A percentile compares a stretch with the other conserved stretches of the same genome.
These are phyloP conservation scores for Nicotiana paniculata DNA, from an alignment of 257 asterid genomes.

Conservation along the genomic window DNA sequence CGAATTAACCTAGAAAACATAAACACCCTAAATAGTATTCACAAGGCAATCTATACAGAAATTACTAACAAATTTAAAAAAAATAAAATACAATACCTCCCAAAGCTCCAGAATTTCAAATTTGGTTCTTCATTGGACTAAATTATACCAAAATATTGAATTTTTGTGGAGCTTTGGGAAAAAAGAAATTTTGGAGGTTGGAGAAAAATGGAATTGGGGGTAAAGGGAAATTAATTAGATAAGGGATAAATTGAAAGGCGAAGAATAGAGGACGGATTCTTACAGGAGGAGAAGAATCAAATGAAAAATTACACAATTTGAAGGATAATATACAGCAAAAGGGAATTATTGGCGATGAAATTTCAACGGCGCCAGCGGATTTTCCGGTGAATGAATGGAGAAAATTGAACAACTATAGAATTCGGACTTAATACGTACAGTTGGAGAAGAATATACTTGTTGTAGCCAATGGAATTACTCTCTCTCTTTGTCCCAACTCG, in stretches of 20 bases:
- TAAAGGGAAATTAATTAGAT: slow-evolving; percentile 1
- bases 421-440: background rate
- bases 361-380: slow-evolving; percentile 3
- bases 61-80: slow-evolving; percentile 11
- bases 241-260: slow-evolving; percentile 3
- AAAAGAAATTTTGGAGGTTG: background rate
- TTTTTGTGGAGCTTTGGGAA: background rate
- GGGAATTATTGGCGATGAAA: slow-evolving; percentile 15
- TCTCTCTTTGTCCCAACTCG: too few species aligned
- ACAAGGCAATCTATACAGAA: slow-evolving; percentile 3
- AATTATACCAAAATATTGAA: background rate
- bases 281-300: slow-evolving; percentile 41
- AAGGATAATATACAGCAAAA: background rate
- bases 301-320: slow-evolving; percentile 10
- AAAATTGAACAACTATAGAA: background rate
- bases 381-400: slow-evolving; percentile 9
- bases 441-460: slow-evolving; percentile 18
- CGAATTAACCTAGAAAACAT: slow-evolving; percentile 3
- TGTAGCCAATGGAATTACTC: too few species aligned
- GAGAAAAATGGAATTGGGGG: slow-evolving; percentile 6
- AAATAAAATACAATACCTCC: slow-evolving; percentile 18
- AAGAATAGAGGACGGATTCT: slow-evolving; percentile 16
- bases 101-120: slow-evolving; percentile 50
- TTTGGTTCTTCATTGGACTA: slow-evolving; percentile 12
- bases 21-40: slow-evolving; percentile 18